Percentiles rank a stretch among this genome's conserved stretches.
These are phyloP conservation scores for Fistulifera solaris DNA, from an alignment of 108 stramenopile genomes.

Conservation along the genomic window DNA sequence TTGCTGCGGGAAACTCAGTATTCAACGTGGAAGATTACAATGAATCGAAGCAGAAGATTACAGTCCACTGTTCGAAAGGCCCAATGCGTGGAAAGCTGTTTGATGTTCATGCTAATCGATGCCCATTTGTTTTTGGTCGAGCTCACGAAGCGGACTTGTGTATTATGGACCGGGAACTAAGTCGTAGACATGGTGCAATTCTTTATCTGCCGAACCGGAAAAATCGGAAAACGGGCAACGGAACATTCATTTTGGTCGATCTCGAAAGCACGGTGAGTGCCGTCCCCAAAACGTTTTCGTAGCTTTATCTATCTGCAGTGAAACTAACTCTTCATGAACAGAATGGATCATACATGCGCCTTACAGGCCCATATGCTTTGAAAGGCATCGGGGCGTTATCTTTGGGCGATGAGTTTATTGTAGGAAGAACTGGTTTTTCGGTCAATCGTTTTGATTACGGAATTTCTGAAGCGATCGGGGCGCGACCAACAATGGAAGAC, in stretches of 20 bases:
- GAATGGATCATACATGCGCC: constrained; percentile 89
- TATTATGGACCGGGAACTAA: constrained; percentile 85
- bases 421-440: constrained; percentile 95
- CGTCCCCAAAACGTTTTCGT: too few species aligned
- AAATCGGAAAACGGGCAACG: constrained; percentile 11
- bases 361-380: constrained; percentile 73
- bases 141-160: constrained; percentile 86
- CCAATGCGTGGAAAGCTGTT: constrained; percentile 81
- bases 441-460: constrained; percentile 96
- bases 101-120: constrained; percentile 58
- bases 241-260: constrained; percentile 71
- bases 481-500: constrained; percentile 93
- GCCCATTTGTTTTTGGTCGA: constrained; percentile 84
- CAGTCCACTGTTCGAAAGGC: constrained; percentile 82
- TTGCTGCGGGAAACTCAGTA: constrained; percentile 85
- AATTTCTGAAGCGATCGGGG: constrained; percentile 89
- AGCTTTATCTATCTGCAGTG: too few species aligned
- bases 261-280: constrained; percentile 86
- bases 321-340: too few species aligned
- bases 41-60: constrained; percentile 76
- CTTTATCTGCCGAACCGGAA: constrained; percentile 47
- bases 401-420: constrained; percentile 90
- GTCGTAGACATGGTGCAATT: constrained; percentile 80
- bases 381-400: constrained; percentile 74
- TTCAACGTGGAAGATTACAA: constrained; percentile 82